These are phyloP conservation scores for Globisporangium echinulatum DNA, from an alignment of 352 stramenopile species.

Conservation along the genomic window DNA sequence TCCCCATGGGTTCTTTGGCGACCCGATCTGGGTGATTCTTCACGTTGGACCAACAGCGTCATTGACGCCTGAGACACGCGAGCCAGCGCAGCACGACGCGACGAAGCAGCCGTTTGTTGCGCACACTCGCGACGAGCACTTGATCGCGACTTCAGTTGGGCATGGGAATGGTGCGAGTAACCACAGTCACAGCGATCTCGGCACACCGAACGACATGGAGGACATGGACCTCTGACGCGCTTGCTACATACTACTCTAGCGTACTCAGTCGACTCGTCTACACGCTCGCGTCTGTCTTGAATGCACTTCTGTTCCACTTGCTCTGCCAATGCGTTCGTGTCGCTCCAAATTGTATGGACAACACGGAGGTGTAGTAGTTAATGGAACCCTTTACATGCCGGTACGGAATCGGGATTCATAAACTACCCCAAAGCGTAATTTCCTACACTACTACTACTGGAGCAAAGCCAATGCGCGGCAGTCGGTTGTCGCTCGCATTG, in stretches of 20 bases:
- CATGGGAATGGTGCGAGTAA: background rate
- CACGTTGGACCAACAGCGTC: constrained; percentile 35
- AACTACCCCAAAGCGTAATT: no score
- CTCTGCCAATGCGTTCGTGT: no score
- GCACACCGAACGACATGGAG: background rate
- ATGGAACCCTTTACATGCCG: no score
- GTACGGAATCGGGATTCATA: no score
- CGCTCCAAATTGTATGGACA: no score
- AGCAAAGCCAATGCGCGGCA: constrained; percentile 4
- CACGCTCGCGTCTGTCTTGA: background rate
- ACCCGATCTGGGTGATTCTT: constrained; percentile 72
- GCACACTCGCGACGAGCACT: background rate
- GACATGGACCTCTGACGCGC: background rate
- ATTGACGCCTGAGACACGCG: background rate
- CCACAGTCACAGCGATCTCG: background rate
- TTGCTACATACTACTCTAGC: background rate
- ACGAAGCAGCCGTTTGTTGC: constrained; percentile 9
- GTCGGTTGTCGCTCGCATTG: background rate
- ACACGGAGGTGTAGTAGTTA: no score
- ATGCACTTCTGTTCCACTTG: background rate
- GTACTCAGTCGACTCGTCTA: background rate
- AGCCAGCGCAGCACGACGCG: constrained; percentile 7
- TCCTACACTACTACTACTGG: background rate
- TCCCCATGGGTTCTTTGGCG: constrained; percentile 58
- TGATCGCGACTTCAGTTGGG: background rate